Conservation (phyloP, 805 yeast species). For the Hermanozyma aechmeae region DNA sequence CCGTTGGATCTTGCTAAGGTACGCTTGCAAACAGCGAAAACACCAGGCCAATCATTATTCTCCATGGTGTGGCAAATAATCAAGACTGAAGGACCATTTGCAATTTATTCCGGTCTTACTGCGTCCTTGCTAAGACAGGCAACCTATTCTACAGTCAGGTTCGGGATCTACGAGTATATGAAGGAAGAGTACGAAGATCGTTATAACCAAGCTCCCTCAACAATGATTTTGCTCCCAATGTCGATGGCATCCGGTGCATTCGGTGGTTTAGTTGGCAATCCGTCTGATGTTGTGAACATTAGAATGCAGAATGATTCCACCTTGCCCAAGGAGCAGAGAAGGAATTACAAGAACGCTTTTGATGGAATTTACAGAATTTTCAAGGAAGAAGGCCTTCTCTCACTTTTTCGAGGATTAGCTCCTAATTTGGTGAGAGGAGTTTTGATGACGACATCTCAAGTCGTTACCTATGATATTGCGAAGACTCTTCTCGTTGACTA, state of each 20-base stretch:
- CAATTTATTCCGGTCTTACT: slow-evolving; percentile 72
- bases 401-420: slow-evolving; percentile 63
- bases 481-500: slow-evolving; percentile 48
- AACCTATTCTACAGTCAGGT: slow-evolving; percentile 78
- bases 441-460: slow-evolving; percentile 85
- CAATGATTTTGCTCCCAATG: slow-evolving; percentile 55
- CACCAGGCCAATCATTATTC: slow-evolving; percentile 54
- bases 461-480: slow-evolving; percentile 76
- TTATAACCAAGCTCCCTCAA: slow-evolving; percentile 40
- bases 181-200: slow-evolving; percentile 42
- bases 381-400: slow-evolving; percentile 47
- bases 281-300: slow-evolving; percentile 79
- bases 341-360: slow-evolving; percentile 69
- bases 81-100: slow-evolving; percentile 54
- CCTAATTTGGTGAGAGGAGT: slow-evolving; percentile 79
- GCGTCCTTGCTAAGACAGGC: slow-evolving; percentile 82
- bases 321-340: slow-evolving; percentile 50
- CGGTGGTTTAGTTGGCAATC: slow-evolving; percentile 84
- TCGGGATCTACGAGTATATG: slow-evolving; percentile 75
- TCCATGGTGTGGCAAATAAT: slow-evolving; percentile 54
- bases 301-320: slow-evolving; percentile 87
- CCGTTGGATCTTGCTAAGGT: slow-evolving; percentile 86
- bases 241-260: slow-evolving; percentile 81
- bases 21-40: slow-evolving; percentile 68
- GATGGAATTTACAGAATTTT: slow-evolving; percentile 61